Evolutionary conservation across 31 red algal genomes (phyloP).

Genomic region (Odonthalia washingtoniensis): DNA sequence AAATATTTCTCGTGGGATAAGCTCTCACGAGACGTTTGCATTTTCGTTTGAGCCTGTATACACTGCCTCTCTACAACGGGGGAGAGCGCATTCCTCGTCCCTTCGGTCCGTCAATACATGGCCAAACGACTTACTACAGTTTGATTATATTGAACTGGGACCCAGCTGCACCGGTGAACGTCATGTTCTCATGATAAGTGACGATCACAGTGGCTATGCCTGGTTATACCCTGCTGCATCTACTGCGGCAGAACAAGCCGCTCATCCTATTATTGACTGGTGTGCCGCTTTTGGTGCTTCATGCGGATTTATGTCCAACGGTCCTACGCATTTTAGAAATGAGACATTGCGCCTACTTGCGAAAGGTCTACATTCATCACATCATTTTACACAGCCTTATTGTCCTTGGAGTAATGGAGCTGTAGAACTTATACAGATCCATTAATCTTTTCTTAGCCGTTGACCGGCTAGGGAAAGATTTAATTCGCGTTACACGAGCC

Average conservation of each 20-base stretch:
- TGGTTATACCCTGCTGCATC: constrained; percentile 4
- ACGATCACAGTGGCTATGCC: constrained; percentile 27
- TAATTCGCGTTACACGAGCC: not conserved
- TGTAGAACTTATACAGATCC: too few relatives aligned
- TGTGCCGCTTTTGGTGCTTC: constrained; percentile 6
- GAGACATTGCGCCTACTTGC: not conserved
- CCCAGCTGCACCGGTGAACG: not conserved
- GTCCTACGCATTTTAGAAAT: constrained; percentile 21
- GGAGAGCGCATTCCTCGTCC: not conserved
- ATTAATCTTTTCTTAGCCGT: too few relatives aligned
- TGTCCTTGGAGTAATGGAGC: constrained; percentile 24
- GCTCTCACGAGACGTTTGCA: not conserved
- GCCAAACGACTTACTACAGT: constrained; percentile 33
- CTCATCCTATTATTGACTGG: constrained; percentile 12
- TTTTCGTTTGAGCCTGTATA: constrained; percentile 9
- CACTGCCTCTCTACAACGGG: constrained; percentile 19
- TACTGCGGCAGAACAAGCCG: constrained; percentile 27
- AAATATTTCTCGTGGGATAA: not conserved
- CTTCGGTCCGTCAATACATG: not conserved
- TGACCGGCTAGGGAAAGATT: constrained; percentile 9
- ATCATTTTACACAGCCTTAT: not conserved
- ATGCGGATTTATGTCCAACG: constrained; percentile 1
- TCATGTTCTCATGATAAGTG: constrained; percentile 10
- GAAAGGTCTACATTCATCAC: constrained; percentile 2
- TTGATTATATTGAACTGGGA: constrained; percentile 24